Evolutionary conservation across 805 yeast genomes (phyloP).

Genomic region (Komagataella ulmi): DNA sequence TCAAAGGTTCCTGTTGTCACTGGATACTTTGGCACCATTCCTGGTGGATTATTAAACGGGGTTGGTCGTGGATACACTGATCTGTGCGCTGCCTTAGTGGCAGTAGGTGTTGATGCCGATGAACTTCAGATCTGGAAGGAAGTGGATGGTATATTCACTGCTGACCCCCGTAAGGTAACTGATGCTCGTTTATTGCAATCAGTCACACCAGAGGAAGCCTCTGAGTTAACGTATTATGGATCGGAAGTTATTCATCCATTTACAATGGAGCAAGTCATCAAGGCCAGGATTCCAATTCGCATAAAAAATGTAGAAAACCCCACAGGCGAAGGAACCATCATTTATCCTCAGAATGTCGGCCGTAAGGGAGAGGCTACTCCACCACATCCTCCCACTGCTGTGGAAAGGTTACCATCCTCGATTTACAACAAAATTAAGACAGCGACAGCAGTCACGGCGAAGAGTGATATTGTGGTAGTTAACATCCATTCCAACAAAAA

Average conservation of each 20-base stretch:
- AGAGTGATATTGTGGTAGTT: constrained; percentile 80
- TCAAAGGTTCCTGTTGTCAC: constrained; percentile 77
- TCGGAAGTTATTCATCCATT: constrained; percentile 97
- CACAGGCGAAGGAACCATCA: constrained; percentile 82
- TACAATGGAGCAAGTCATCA: constrained; percentile 98
- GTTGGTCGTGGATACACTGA: constrained; percentile 98
- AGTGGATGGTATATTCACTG: constrained; percentile 97
- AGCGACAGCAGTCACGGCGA: constrained; percentile 94
- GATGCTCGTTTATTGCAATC: constrained; percentile 73
- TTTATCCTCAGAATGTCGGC: constrained; percentile 83
- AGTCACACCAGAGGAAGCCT: constrained; percentile 98
- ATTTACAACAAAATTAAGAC: constrained; percentile 37
- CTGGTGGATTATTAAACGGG: constrained; percentile 85
- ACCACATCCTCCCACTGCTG: constrained; percentile 84
- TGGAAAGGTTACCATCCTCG: constrained; percentile 30
- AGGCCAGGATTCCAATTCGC: constrained; percentile 91
- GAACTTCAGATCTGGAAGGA: constrained; percentile 98
- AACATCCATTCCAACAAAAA: constrained; percentile 92
- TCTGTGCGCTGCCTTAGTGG: constrained; percentile 90
- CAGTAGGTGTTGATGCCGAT: constrained; percentile 85
- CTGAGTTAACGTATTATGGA: constrained; percentile 95
- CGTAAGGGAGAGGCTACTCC: constrained; percentile 84
- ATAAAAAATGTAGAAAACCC: constrained; percentile 95
- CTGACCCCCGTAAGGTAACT: constrained; percentile 93
- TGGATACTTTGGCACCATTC: constrained; percentile 92